phyloP scores from a whole-genome alignment of 1,284 basidiomycete species.

The Melanopsichium pennsylvanicum region DNA sequence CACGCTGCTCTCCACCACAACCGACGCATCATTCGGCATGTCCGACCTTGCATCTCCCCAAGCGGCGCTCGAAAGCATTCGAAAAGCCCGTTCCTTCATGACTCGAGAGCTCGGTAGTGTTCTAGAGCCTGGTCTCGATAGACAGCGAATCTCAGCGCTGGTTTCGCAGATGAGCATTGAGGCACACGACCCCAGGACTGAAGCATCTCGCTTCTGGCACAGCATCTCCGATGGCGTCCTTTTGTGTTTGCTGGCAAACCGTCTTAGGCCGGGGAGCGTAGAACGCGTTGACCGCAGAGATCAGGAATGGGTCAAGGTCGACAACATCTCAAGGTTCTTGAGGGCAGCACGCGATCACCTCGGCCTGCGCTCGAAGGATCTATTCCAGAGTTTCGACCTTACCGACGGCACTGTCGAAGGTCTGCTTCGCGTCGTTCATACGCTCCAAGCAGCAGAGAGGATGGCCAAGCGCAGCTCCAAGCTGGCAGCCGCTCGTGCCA shows the following conservation, averaged over 20 bases:
- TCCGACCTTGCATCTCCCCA: slow-evolving; percentile 32
- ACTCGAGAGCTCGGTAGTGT: slow-evolving; percentile 35
- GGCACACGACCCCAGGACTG: slow-evolving; percentile 17
- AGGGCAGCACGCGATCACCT: slow-evolving; percentile 51
- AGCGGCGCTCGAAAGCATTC: slow-evolving; percentile 43
- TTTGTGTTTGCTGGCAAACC: slow-evolving; percentile 49
- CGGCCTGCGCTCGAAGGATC: slow-evolving; percentile 49
- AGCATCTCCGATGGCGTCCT: slow-evolving; percentile 53
- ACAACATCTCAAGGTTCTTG: slow-evolving; percentile 55
- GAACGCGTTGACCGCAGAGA: slow-evolving; percentile 51
- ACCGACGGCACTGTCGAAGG: slow-evolving; percentile 48
- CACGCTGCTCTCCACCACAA: slow-evolving; percentile 15
- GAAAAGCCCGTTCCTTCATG: slow-evolving; percentile 48
- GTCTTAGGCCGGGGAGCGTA: slow-evolving; percentile 34
- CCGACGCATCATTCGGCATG: slow-evolving; percentile 39
- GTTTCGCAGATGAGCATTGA: slow-evolving; percentile 22
- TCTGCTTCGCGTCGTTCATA: slow-evolving; percentile 50
- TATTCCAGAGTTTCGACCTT: slow-evolving; percentile 54
- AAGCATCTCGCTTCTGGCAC: slow-evolving; percentile 46
- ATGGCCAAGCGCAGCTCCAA: slow-evolving; percentile 25
- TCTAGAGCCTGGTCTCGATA: slow-evolving; percentile 14
- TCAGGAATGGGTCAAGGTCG: slow-evolving; percentile 46
- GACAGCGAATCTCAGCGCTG: slow-evolving; percentile 29
- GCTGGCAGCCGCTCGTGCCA: slow-evolving; percentile 12
- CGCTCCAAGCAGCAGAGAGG: slow-evolving; percentile 41